A percentile compares a stretch with the other conserved stretches of the same genome.
Conservation (phyloP, 768 basidiomycete genomes). For the Roridomyces roridus region DNA sequence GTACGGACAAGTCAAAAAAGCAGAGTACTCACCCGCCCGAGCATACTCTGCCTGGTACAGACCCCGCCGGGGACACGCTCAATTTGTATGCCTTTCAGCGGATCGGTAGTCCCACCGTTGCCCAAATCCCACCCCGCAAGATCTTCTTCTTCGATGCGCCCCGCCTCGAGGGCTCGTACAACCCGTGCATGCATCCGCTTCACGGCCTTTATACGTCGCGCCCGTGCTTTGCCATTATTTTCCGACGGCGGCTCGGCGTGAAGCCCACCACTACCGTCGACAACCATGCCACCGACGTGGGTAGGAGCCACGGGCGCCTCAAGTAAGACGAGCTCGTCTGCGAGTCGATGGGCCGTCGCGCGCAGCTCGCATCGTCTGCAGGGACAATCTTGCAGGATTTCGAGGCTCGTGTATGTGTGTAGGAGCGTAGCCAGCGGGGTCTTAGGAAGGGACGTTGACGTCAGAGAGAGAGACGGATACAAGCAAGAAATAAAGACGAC, state of each 20-base stretch:
- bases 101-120: too few relatives aligned
- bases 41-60: slow-evolving; percentile 91
- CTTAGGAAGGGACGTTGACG: slow-evolving; percentile 1
- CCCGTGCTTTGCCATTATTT: too few relatives aligned
- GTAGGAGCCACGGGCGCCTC: slow-evolving; percentile 43
- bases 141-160: slow-evolving; percentile 81
- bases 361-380: slow-evolving; percentile 91
- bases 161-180: slow-evolving; percentile 68
- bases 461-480: slow-evolving; percentile 33
- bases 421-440: slow-evolving; percentile 41
- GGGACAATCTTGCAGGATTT: slow-evolving; percentile 88
- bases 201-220: slow-evolving; percentile 76
- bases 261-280: too few relatives aligned
- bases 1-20: not conserved
- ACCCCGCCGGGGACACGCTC: slow-evolving; percentile 78
- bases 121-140: slow-evolving; percentile 17
- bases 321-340: slow-evolving; percentile 66
- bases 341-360: slow-evolving; percentile 72
- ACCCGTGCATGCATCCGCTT: slow-evolving; percentile 68
- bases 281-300: not conserved
- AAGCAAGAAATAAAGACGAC: not conserved
- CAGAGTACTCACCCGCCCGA: slow-evolving; percentile 71
- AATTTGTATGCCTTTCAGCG: slow-evolving; percentile 74
- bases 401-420: slow-evolving; percentile 86
- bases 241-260: too few relatives aligned